These are phyloP conservation scores for Clavispora carvajalis DNA, from an alignment of 805 yeast genomes.

Conservation along the genomic window DNA sequence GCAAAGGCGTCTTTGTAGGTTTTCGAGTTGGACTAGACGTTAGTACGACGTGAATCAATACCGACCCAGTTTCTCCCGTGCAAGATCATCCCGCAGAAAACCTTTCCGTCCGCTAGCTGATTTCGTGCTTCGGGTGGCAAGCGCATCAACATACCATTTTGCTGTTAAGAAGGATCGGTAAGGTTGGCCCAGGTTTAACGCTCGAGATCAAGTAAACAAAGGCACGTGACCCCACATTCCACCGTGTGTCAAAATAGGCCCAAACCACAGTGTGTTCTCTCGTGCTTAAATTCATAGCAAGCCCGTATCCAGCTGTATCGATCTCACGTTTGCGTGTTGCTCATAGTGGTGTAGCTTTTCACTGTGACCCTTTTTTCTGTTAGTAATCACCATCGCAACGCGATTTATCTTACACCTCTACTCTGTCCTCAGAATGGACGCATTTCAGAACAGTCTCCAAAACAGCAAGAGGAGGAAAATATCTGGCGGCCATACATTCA, in stretches of 20 bases:
- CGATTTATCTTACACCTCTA: not conserved
- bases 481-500: constrained; percentile 3
- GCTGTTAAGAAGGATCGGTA: not conserved
- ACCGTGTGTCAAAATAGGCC: not conserved
- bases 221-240: constrained; percentile 6
- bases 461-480: constrained; percentile 2
- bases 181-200: not conserved
- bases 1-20: constrained; percentile 89
- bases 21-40: constrained; percentile 30
- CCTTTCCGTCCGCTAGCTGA: not conserved
- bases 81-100: too few species aligned
- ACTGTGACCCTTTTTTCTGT: not conserved
- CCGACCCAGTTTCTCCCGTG: too few species aligned
- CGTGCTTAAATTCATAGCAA: too few species aligned
- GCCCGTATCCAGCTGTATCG: too few species aligned
- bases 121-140: not conserved
- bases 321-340: too few species aligned
- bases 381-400: not conserved
- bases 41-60: constrained; percentile 8
- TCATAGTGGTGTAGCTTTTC: too few species aligned
- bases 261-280: too few species aligned
- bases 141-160: not conserved
- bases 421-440: not conserved
- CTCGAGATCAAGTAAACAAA: constrained; percentile 1
- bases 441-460: not conserved